phyloP scores from a whole-genome alignment of 1,139 yeast genomes.

The Kodamaea anthophila region DNA sequence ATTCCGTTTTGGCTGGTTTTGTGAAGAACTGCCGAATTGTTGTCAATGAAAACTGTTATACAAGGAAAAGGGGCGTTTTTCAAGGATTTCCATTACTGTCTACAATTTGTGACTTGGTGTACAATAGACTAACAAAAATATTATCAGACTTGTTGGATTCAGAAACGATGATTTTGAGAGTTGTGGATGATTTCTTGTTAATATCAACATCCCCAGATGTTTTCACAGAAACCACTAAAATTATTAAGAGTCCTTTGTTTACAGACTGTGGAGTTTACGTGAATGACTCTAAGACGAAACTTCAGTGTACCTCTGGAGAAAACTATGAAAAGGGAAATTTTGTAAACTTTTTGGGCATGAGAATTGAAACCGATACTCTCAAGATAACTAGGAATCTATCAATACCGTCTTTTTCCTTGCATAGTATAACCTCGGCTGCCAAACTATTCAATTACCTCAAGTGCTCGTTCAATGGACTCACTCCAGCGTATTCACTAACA shows the following conservation, averaged over 20 bases:
- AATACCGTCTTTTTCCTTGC: slow-evolving; percentile 10
- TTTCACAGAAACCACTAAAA: slow-evolving; percentile 15
- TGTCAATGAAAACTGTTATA: slow-evolving; percentile 12
- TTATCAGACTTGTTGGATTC: slow-evolving; percentile 26
- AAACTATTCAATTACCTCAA: slow-evolving; percentile 12
- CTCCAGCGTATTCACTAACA: slow-evolving; percentile 12
- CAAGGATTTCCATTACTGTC: slow-evolving; percentile 85
- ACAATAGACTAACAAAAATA: slow-evolving; percentile 54
- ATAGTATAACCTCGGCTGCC: slow-evolving; percentile 12
- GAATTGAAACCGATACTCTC: slow-evolving; percentile 16
- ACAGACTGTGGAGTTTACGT: slow-evolving; percentile 53
- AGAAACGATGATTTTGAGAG: slow-evolving; percentile 45
- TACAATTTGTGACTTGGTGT: slow-evolving; percentile 67
- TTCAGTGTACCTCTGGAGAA: slow-evolving; percentile 7
- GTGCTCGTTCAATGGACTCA: slow-evolving; percentile 10
- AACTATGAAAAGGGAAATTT: slow-evolving; percentile 1
- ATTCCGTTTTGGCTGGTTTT: slow-evolving; percentile 15
- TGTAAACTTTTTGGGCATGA: slow-evolving; percentile 30
- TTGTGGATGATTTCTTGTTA: slow-evolving; percentile 83
- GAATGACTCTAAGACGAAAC: slow-evolving; percentile 59
- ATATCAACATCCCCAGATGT: slow-evolving; percentile 38
- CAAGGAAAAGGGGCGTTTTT: slow-evolving; percentile 64
- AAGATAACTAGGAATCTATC: slow-evolving; percentile 9
- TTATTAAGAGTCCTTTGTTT: slow-evolving; percentile 30
- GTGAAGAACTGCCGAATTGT: slow-evolving; percentile 1